Percentiles rank a stretch among this genome's conserved stretches.
Conservation (phyloP, 73 alveolate species). For the Tetrahymena malaccensis region DNA sequence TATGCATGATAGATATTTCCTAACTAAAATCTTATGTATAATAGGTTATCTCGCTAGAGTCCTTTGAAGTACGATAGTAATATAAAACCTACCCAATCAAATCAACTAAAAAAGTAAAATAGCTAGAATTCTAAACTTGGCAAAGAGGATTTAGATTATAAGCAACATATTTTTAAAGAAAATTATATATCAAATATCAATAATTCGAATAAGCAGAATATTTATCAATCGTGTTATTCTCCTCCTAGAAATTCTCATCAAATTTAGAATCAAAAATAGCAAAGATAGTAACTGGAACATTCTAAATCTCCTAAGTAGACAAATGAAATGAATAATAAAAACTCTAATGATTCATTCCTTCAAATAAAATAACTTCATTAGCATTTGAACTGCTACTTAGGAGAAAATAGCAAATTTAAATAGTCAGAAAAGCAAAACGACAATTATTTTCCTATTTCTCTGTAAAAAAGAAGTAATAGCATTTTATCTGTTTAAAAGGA, state of each 20-base stretch:
- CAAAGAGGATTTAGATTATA: neutral
- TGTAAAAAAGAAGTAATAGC: neutral
- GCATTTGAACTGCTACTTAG: neutral
- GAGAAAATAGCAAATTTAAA: neutral
- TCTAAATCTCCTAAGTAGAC: neutral
- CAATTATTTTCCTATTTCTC: neutral
- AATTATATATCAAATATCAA: neutral
- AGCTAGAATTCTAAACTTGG: neutral
- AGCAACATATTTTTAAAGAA: neutral
- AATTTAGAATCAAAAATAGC: neutral
- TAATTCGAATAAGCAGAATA: neutral
- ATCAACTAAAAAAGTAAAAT: neutral
- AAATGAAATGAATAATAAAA: neutral
- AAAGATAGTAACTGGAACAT: neutral
- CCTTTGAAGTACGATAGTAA: neutral
- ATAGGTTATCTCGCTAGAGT: neutral
- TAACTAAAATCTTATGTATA: neutral
- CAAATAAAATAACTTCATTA: neutral
- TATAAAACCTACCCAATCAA: neutral
- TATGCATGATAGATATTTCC: neutral
- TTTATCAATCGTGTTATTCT: neutral
- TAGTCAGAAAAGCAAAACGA: neutral
- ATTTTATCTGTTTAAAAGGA: neutral
- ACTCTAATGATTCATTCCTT: neutral
- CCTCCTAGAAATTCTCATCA: neutral